Base-by-base conservation (phyloP, 2,329 filamentous ascomycete genomes). In the Apiospora aurea region DNA sequence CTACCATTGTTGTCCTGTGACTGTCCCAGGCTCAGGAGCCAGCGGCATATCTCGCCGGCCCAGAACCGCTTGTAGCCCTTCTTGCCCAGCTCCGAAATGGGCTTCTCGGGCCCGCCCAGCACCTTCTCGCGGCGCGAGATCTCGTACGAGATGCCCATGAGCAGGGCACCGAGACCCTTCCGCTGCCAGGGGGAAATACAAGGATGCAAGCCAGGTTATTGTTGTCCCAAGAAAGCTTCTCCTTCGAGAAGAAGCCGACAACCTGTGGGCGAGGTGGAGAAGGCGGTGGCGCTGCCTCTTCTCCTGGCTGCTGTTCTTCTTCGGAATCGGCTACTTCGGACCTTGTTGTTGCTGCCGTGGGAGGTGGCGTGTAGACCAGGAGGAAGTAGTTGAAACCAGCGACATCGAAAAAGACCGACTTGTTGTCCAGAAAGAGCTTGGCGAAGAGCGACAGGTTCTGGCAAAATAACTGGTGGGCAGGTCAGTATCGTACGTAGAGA, bases 171-270 rank as follows among this genome's bases (percentile, higher is more conserved):
- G 0, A 98, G 88, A 1, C 96, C 95, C 75, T 94, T 95, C 74
- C 93, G 92, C 82, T 98, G 96, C 91, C 96, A 98, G 96, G 96
- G 1, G 96, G 96, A 79, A 98, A 98, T 21, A 98, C 89, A 8
- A 98, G 87, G 76, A 99, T 99, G 80, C 96, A 99, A 0, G 96
- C 96, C 6, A 99, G 88, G 76, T 98, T 99, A 82, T 99, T 98
- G 78, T 96, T 95, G 79, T 99, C 96, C 96, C 96, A 99, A 4
- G 94, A 97, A 87, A 98, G 93, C 81, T 98, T 98, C 82, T 99
- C 96, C 81, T 99, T 98, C 75, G 94, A 97, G 85, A 98, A 99
- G 87, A 98, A 98, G n/a, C 96, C 96, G 0, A 96, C 90, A 43
- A 98, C 91, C 78, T 92, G 90, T 26, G 82, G 79, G 53, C 81